These are phyloP conservation scores for Schoenoplectus triqueter DNA, from an alignment of 202 grass and related monocot genomes.

Conservation along the genomic window DNA sequence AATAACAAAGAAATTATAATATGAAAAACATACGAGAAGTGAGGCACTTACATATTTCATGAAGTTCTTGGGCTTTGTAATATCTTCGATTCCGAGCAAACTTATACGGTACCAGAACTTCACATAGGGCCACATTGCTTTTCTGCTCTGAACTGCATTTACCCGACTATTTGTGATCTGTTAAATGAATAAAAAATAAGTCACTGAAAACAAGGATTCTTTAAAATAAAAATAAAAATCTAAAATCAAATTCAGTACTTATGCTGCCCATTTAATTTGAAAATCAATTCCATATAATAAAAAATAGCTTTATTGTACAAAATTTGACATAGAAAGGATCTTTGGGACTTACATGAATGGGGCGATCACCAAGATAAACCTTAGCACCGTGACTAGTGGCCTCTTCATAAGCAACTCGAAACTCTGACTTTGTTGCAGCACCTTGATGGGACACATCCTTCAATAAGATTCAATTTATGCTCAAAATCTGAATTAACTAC, in stretches of 20 bases:
- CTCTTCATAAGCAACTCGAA: constrained; percentile 86
- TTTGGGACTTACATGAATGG: constrained; percentile 58
- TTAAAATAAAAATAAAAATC: neutral
- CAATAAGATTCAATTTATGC: constrained; percentile 30
- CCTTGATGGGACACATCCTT: constrained; percentile 74
- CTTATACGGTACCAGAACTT: constrained; percentile 78
- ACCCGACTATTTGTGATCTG: constrained; percentile 6
- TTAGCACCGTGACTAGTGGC: constrained; percentile 75
- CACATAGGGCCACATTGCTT: constrained; percentile 64
- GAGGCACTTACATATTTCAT: neutral
- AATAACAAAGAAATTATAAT: neutral
- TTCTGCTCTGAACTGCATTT: constrained; percentile 20
- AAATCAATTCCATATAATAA: neutral
- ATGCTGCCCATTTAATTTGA: neutral
- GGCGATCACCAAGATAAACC: constrained; percentile 87
- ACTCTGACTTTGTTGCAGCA: constrained; percentile 80
- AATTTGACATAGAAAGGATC: neutral
- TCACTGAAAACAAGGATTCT: neutral
- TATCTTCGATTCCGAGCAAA: constrained; percentile 39
- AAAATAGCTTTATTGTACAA: neutral
- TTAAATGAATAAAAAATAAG: neutral
- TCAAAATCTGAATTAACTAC: constrained; percentile 3
- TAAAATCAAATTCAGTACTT: neutral
- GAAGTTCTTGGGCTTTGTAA: neutral
- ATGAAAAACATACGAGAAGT: neutral